A percentile compares a stretch with the other conserved stretches of the same genome.
These are phyloP conservation scores for Arabidopsis hybrid DNA, from an alignment of 441 rosid species.

Conservation along the genomic window DNA sequence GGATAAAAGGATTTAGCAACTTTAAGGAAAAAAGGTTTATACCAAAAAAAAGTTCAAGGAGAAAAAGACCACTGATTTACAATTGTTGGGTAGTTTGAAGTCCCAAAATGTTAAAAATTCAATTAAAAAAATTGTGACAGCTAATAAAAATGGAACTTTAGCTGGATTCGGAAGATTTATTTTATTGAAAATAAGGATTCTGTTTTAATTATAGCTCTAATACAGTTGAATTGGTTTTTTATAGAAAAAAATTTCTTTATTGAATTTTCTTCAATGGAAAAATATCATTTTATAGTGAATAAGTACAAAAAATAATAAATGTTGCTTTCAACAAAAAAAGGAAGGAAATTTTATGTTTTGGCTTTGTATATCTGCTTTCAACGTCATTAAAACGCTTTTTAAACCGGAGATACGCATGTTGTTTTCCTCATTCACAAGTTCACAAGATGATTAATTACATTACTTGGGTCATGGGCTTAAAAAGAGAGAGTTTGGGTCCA, in stretches of 20 bases:
- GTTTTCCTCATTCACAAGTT: not conserved
- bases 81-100: not conserved
- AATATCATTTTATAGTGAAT: not conserved
- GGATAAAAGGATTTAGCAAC: conserved; percentile 12
- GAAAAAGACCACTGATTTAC: not conserved
- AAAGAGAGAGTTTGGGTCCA: not conserved
- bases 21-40: not conserved
- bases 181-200: not conserved
- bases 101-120: conserved; percentile 7
- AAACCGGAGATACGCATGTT: not conserved
- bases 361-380: not conserved
- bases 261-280: not conserved
- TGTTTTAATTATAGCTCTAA: not conserved
- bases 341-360: not conserved
- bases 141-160: not conserved
- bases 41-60: not conserved
- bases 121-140: not conserved
- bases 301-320: not conserved
- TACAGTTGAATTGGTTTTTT: not conserved
- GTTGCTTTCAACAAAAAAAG: no score
- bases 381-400: not conserved
- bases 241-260: not conserved
- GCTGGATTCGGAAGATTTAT: not conserved
- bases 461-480: not conserved
- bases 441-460: not conserved